These are phyloP conservation scores for Raddia guianensis DNA, from an alignment of 176 grass and related monocot genomes.

Conservation along the genomic window DNA sequence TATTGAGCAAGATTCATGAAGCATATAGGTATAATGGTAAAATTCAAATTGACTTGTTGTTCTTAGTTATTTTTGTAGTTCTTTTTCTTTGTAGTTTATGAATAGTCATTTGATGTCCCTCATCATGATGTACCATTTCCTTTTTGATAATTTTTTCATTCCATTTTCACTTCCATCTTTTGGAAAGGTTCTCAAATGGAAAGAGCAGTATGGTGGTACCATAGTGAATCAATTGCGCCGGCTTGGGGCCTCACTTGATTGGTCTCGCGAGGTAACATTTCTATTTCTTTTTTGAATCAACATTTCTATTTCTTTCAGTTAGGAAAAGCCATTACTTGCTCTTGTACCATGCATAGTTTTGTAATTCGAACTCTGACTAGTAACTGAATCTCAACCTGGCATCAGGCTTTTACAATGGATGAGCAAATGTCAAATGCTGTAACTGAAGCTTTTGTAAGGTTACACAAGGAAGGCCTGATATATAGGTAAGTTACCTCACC, in stretches of 20 bases:
- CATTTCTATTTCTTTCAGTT: conserved; percentile 34
- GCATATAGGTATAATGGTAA: too few species aligned
- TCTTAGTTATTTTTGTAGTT: background rate
- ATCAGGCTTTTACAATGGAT: conserved; percentile 97
- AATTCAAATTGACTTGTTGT: too few species aligned
- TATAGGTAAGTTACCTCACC: conserved; percentile 66
- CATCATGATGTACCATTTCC: background rate
- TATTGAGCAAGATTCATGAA: too few species aligned
- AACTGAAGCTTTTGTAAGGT: conserved; percentile 87
- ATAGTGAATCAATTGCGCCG: conserved; percentile 83
- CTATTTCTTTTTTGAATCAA: conserved; percentile 20
- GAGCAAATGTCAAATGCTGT: conserved; percentile 78
- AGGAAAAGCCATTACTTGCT: background rate
- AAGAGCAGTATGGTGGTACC: conserved; percentile 79
- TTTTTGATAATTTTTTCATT: conserved; percentile 13
- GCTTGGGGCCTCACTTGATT: conserved; percentile 92
- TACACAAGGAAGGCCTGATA: conserved; percentile 77
- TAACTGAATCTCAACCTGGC: conserved; percentile 35
- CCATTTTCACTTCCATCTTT: conserved; percentile 34
- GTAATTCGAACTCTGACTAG: background rate
- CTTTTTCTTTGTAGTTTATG: background rate
- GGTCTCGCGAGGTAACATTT: conserved; percentile 77
- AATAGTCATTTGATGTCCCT: background rate
- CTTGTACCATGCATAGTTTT: conserved; percentile 8
- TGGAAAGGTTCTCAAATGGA: conserved; percentile 91